Percentiles rank a stretch among this genome's conserved stretches.
Evolutionary conservation across 192 early-diverging fungal genomes (phyloP).

Genomic region (Linnemannia exigua): DNA sequence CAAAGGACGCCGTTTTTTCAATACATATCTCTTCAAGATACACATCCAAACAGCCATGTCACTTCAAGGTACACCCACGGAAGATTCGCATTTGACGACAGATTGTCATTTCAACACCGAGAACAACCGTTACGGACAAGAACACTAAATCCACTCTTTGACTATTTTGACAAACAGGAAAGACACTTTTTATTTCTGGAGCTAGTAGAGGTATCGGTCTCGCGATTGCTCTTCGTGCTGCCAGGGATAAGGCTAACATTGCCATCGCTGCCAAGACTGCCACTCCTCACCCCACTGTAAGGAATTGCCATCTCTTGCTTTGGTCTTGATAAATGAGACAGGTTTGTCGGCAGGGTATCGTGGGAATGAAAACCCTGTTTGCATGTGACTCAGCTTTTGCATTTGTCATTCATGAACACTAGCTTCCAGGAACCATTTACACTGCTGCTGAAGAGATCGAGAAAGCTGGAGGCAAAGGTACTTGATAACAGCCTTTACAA

Average conservation of each 20-base stretch:
- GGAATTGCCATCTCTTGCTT: constrained; percentile 5
- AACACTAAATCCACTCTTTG: not conserved
- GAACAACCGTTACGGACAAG: not conserved
- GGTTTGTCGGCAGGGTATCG: not conserved
- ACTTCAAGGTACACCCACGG: constrained; percentile 25
- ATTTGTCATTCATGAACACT: not conserved
- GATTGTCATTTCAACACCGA: not conserved
- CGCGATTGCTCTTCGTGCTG: constrained; percentile 79
- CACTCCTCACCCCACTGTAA: constrained; percentile 72
- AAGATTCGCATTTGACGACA: not conserved
- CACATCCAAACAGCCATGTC: constrained; percentile 18
- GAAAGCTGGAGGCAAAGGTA: constrained; percentile 75
- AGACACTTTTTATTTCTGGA: constrained; percentile 48
- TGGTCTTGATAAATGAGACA: not conserved
- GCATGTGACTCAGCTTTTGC: not conserved
- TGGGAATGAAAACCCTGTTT: not conserved
- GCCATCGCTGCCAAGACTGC: constrained; percentile 85
- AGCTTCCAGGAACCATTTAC: constrained; percentile 90
- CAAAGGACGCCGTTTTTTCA: not conserved
- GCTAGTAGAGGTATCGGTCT: constrained; percentile 80
- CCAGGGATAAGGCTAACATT: constrained; percentile 76
- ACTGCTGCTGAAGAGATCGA: constrained; percentile 82
- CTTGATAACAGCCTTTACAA: not conserved
- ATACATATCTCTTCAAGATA: not conserved
- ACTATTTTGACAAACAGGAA: constrained; percentile 17